Base-by-base conservation (phyloP, 169 alveolate genomes). In the Cryptosporidium sp. region DNA sequence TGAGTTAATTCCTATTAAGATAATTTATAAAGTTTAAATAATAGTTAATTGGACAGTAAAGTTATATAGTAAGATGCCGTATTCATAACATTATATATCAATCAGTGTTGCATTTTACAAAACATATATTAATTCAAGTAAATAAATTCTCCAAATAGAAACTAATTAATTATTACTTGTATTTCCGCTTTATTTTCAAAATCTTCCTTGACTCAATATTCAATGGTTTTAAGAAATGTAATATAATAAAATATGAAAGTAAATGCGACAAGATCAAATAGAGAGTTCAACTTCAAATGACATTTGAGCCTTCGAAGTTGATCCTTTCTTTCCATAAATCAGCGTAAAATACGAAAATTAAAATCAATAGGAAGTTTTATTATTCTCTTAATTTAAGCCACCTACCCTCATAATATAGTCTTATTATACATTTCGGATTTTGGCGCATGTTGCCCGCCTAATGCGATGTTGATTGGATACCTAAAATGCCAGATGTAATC, bases 401-500 rank as follows among this genome's bases (percentile, higher is more conserved):
- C 48, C 48, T 65, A 65, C 48, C 71, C 50, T 65, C 48, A 65
- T 65, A 29, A 33, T 65, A 29, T 65, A 29, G 71, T 65, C 71
- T 65, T 35, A 37, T 33, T n/a, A 37, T 37, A 65, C 71, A 65
- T 65, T 65, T 55, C 43, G 71, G 71, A 65, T 65, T 65, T 65
- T 65, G 71, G 50, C 71, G 48, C 71, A 65, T 65, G 71, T 65
- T 35, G 21, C 14, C 52, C 71, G 52, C 71, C 71, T 35, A 65
- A 12, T 37, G 71, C 51, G 50, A 18, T 5, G 0, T n/a, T 21
- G 21, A n/a, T n/a, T 37, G 71, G 71, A 65, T 65, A 65, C 71
- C 67, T 21, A 65, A 65, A 31, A 21, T 65, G 71, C 71, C 71
- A 65, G 31, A 65, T 65, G 29, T 61, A 21, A n/a, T 51, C 0